phyloP scores from a whole-genome alignment of 2,329 filamentous ascomycete species.

The Pseudocercospora vitis region DNA sequence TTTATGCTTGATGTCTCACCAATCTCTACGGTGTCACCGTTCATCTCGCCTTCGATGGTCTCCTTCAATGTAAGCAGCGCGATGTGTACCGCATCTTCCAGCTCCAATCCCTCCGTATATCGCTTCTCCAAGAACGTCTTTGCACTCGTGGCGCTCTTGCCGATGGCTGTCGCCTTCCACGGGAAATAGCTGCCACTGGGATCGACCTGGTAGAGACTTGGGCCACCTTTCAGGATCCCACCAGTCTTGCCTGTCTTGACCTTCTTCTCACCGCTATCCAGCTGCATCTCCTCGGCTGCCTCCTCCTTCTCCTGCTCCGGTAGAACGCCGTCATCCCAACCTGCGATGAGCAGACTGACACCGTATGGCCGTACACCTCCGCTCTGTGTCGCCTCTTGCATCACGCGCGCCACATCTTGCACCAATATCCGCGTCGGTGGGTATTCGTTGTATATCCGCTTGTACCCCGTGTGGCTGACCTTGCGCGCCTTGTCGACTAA shows the following conservation, averaged over 20 bases:
- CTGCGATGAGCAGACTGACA: constrained; percentile 90
- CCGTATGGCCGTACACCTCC: constrained; percentile 97
- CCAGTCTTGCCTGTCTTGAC: constrained; percentile 83
- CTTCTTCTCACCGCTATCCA: constrained; percentile 66
- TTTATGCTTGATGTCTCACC: constrained; percentile 37
- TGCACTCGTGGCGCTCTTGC: constrained; percentile 95
- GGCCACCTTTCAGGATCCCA: constrained; percentile 90
- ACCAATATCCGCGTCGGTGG: constrained; percentile 99
- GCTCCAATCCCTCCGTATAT: constrained; percentile 93
- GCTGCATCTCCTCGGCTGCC: constrained; percentile 53
- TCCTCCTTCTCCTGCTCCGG: constrained; percentile 73
- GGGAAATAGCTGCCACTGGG: constrained; percentile 99
- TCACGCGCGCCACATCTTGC: constrained; percentile 94
- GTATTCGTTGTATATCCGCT: constrained; percentile 99
- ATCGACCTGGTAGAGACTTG: constrained; percentile 97
- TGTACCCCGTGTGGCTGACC: constrained; percentile 97
- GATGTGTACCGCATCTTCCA: constrained; percentile 98
- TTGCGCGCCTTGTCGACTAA: constrained; percentile 97
- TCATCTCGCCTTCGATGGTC: constrained; percentile 99
- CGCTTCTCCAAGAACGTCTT: constrained; percentile 99
- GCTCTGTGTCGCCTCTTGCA: constrained; percentile 98
- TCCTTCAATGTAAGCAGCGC: constrained; percentile 96
- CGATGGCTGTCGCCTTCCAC: constrained; percentile 98
- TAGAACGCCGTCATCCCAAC: constrained; percentile 96
- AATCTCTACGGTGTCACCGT: constrained; percentile 94